These are phyloP conservation scores for Hebeloma cylindrosporum DNA, from an alignment of 768 basidiomycete species.

Conservation along the genomic window DNA sequence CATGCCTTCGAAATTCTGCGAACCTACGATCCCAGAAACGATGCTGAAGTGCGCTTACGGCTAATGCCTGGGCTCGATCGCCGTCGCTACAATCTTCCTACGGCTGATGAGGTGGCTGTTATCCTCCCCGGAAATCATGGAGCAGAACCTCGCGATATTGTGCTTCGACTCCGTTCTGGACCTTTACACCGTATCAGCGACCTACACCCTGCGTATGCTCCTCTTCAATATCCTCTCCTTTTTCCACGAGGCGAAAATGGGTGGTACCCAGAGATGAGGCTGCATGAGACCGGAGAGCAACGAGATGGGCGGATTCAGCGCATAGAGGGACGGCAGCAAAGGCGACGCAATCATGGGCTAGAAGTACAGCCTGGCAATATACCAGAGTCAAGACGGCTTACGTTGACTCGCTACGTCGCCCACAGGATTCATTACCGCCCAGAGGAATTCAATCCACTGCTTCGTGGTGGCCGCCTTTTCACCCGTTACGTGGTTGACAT, in stretches of 20 bases:
- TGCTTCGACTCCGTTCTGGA: constrained; percentile 13
- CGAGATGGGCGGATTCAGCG: constrained; percentile 25
- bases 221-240: constrained; percentile 26
- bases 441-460: constrained; percentile 27
- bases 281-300: constrained; percentile 22
- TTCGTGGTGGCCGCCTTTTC: constrained; percentile 35
- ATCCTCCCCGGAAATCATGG: constrained; percentile 7
- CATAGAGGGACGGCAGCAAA: background rate
- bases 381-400: constrained; percentile 21
- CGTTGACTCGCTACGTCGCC: constrained; percentile 29
- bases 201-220: constrained; percentile 21
- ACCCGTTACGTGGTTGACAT: constrained; percentile 40
- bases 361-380: constrained; percentile 1
- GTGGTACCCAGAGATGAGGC: constrained; percentile 33
- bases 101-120: constrained; percentile 17
- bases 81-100: constrained; percentile 39
- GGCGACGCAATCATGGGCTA: constrained; percentile 3
- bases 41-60: constrained; percentile 22
- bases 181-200: constrained; percentile 23
- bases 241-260: constrained; percentile 24
- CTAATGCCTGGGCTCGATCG: constrained; percentile 27
- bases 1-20: constrained; percentile 34
- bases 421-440: constrained; percentile 31
- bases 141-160: constrained; percentile 17
- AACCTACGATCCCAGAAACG: constrained; percentile 17